Percentiles rank a stretch among this genome's conserved stretches.
Evolutionary conservation across 768 basidiomycete genomes (phyloP).

Genomic region (Mycena polygramma): DNA sequence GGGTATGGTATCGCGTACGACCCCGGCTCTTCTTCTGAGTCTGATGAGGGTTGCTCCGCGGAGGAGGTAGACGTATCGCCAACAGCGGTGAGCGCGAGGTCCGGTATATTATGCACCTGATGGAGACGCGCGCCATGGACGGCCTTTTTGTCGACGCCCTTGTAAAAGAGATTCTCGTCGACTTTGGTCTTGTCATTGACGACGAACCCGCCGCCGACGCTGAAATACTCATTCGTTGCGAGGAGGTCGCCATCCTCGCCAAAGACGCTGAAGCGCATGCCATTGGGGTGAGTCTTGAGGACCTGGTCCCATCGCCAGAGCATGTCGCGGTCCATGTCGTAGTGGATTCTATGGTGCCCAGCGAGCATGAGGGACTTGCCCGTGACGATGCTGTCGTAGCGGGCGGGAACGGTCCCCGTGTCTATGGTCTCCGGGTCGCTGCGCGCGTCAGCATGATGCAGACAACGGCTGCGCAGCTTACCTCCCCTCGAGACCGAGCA

Average conservation of each 20-base stretch:
- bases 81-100: slow-evolving; percentile 36
- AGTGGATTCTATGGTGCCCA: slow-evolving; percentile 81
- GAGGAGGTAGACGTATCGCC: slow-evolving; percentile 16
- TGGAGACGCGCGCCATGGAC: slow-evolving; percentile 87
- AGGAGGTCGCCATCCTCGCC: slow-evolving; percentile 85
- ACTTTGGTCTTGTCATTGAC: slow-evolving; percentile 96
- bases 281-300: slow-evolving; percentile 91
- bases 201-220: slow-evolving; percentile 94
- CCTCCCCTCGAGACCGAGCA: slow-evolving; percentile 82
- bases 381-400: slow-evolving; percentile 76
- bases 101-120: slow-evolving; percentile 65
- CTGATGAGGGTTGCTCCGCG: slow-evolving; percentile 7
- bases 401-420: slow-evolving; percentile 83
- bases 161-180: slow-evolving; percentile 96
- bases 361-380: slow-evolving; percentile 78
- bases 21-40: slow-evolving; percentile 1
- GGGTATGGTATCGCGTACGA: slow-evolving; percentile 67
- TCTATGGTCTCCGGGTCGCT: slow-evolving; percentile 96
- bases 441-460: slow-evolving; percentile 45
- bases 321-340: slow-evolving; percentile 93
- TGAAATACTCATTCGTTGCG: slow-evolving; percentile 96
- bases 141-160: slow-evolving; percentile 84
- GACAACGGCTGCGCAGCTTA: slow-evolving; percentile 1
- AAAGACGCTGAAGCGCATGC: slow-evolving; percentile 93
- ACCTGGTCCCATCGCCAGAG: slow-evolving; percentile 88